phyloP scores from a whole-genome alignment of 306 rosid species.

The Trichosanthes cucumerina region DNA sequence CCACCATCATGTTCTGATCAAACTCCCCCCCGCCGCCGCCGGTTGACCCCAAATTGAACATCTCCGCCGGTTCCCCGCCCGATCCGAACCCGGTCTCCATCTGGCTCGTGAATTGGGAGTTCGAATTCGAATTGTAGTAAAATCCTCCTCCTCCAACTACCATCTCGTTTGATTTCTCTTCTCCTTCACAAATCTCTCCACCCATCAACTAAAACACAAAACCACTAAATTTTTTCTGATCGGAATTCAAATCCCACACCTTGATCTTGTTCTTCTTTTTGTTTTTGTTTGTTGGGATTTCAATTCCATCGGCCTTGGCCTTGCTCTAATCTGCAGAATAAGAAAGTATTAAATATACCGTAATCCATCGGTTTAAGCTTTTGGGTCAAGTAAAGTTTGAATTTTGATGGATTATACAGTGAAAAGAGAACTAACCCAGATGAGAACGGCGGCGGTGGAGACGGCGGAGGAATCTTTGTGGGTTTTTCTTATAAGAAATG shows the following conservation, averaged over 20 bases:
- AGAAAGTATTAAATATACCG: not conserved
- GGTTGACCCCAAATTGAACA: constrained; percentile 43
- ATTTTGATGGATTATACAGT: not conserved
- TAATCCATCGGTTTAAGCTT: not conserved
- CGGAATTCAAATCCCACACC: not conserved
- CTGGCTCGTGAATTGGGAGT: constrained; percentile 48
- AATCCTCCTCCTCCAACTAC: constrained; percentile 31
- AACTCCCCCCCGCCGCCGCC: not conserved
- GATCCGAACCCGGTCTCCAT: constrained; percentile 46
- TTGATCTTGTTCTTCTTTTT: not conserved
- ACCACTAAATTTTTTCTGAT: not conserved
- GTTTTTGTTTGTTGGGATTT: not conserved
- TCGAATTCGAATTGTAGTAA: constrained; percentile 31
- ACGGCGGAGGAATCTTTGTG: constrained; percentile 2
- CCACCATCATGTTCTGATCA: not conserved
- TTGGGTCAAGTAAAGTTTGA: not conserved
- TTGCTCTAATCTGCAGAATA: not conserved
- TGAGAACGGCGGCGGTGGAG: not conserved
- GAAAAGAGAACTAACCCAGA: not conserved
- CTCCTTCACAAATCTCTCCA: constrained; percentile 36
- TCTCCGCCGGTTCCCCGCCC: constrained; percentile 47
- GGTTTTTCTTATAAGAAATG: constrained; percentile 8
- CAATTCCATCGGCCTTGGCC: not conserved
- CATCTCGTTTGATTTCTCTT: constrained; percentile 32
- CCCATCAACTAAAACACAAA: constrained; percentile 22